Conservation (phyloP, 257 asterid genomes). For the Nicotiana sylvestris region DNA sequence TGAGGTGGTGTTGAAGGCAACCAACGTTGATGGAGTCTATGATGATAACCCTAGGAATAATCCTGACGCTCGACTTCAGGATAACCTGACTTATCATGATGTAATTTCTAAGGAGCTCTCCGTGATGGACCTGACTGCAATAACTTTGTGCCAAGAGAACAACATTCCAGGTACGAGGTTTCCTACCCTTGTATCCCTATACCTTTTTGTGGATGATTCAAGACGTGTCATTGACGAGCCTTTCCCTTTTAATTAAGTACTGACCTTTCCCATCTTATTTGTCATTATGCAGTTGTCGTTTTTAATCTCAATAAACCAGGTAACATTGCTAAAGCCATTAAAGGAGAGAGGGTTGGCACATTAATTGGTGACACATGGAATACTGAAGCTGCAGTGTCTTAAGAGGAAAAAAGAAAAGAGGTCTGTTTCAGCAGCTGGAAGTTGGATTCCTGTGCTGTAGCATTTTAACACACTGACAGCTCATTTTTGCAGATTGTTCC, state of each 20-base stretch:
- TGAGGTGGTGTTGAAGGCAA: conserved; percentile 95
- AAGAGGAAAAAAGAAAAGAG: conserved; percentile 17
- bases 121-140: conserved; percentile 96
- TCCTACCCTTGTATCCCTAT: neutral
- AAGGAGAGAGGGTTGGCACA: conserved; percentile 78
- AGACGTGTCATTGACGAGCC: neutral
- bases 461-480: conserved; percentile 8
- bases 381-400: conserved; percentile 34
- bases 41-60: conserved; percentile 71
- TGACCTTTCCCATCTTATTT: neutral
- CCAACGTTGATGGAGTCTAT: conserved; percentile 90
- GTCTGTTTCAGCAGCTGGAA: neutral
- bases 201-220: neutral
- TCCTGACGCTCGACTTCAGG: conserved; percentile 72
- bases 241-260: neutral
- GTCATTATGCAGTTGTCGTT: conserved; percentile 64
- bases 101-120: conserved; percentile 81
- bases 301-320: conserved; percentile 81
- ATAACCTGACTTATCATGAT: conserved; percentile 70
- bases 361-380: conserved; percentile 52
- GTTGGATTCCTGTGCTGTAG: neutral
- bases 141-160: conserved; percentile 96
- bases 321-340: conserved; percentile 75
- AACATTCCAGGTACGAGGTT: conserved; percentile 70
- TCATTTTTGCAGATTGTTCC: conserved; percentile 2